Percentiles rank a stretch among this genome's conserved stretches.
phyloP scores from a whole-genome alignment of 225 moss, liverwort and hornwort species.

The Antitrichia curtipendula region DNA sequence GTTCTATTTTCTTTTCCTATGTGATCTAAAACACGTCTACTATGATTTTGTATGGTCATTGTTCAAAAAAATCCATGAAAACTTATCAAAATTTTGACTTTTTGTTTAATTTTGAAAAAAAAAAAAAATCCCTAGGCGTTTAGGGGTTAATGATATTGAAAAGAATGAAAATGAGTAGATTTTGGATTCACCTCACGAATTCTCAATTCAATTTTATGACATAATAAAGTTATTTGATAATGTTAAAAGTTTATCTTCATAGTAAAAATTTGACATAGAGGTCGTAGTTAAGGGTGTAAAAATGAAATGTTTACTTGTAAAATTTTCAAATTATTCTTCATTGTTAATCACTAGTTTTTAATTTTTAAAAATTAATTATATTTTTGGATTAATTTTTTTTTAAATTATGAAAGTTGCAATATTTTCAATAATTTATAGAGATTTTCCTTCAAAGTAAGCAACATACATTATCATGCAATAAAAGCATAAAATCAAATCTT shows the following conservation, averaged over 20 bases:
- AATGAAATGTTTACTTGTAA: background rate
- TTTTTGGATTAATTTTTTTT: background rate
- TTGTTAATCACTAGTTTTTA: background rate
- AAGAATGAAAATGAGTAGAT: too few species aligned
- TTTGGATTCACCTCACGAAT: background rate
- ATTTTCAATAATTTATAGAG: background rate
- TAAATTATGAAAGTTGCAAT: accelerated
- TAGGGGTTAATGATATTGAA: background rate
- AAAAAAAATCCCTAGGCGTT: background rate
- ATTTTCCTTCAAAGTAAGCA: background rate
- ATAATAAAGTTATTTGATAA: background rate
- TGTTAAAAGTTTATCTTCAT: background rate
- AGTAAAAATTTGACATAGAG: background rate
- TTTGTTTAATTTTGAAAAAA: background rate
- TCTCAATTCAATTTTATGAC: background rate
- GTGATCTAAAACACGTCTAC: accelerated
- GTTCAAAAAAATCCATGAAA: background rate
- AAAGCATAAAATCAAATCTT: background rate
- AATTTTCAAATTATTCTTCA: background rate
- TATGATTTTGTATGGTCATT: background rate
- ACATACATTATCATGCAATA: background rate
- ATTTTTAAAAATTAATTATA: background rate
- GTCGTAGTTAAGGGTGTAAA: background rate
- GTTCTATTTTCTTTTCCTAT: background rate
- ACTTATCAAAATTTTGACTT: background rate